Evolutionary conservation across 2,329 filamentous ascomycete species (phyloP), one percentile per base, ranked within the genome.

Genomic region (Trichoderma sp.): DNA sequence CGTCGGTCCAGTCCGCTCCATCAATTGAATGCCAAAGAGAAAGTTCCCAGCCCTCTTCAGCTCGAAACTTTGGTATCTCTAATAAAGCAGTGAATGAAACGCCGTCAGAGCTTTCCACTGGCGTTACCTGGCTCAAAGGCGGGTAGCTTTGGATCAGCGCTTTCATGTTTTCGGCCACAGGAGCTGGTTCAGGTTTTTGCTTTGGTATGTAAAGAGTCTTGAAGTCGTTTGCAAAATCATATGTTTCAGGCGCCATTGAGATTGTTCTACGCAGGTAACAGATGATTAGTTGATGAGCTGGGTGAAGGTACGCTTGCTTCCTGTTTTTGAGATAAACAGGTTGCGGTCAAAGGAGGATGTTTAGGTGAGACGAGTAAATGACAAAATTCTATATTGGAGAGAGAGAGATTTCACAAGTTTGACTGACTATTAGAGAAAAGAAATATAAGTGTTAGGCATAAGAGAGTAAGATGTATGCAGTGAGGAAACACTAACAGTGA

Each of bases 61-160:
- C 84, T 61, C 86, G 86, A 43, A 83, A 84, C 26, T 79, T 80
- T 53, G 88, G 88, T 55, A 91, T 88, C 75, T 95, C 90, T 36
- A 97, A 84, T 13, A 95, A 81, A 7, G 92, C 90, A 0, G 88
- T 90, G 75, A 98, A 91, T 1, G 80, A 78, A 50, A 92, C 83
- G 11, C 4, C 7, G 76, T 86, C 75, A 2, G 77, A 77, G 23
- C 79, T 78, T 30, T 84, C 80, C 23, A 93, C 77, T 63, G 88
- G 85, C 2, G 93, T 94, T 28, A 92, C 87, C 78, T 95, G 92
- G 2, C 91, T 93, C 66, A 97, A 81, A 1, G 93, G 89, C 13
- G 95, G 95, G 76, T 90, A 91, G 72, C 84, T 85, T 26, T 84
- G 83, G 20, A 88, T 74, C 13, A 77, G 75, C 43, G 80, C 78